These are phyloP conservation scores for Phytopythium montanum DNA, from an alignment of 352 stramenopile genomes.

Conservation along the genomic window DNA sequence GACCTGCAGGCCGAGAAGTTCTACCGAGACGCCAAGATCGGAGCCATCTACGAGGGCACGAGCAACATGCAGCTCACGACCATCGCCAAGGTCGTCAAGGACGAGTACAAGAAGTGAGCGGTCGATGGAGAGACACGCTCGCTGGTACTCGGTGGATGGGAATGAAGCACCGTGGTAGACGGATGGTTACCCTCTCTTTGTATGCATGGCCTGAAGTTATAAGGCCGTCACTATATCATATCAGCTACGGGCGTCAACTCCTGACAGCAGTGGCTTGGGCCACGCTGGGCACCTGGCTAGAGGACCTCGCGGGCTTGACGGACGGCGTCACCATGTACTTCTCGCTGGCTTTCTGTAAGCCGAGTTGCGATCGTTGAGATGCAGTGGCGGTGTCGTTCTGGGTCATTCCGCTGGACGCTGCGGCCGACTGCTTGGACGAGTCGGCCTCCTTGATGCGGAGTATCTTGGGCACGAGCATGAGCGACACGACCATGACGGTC, in stretches of 20 bases:
- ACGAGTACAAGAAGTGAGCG: constrained; percentile 81
- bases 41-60: constrained; percentile 97
- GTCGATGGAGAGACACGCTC: background rate
- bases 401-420: background rate
- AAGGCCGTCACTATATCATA: too few relatives aligned
- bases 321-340: background rate
- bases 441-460: constrained; percentile 28
- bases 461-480: constrained; percentile 45
- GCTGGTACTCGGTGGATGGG: background rate
- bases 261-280: background rate
- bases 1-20: constrained; percentile 95
- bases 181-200: too few relatives aligned
- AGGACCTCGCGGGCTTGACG: background rate
- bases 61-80: constrained; percentile 97
- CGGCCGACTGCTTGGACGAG: constrained; percentile 3
- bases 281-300: background rate
- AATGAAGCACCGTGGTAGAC: background rate
- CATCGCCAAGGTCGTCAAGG: constrained; percentile 89
- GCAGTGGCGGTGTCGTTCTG: background rate
- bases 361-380: too few relatives aligned
- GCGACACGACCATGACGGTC: constrained; percentile 30
- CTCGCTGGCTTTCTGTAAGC: background rate
- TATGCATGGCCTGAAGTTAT: too few relatives aligned
- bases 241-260: too few relatives aligned
- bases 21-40: constrained; percentile 97